Evolutionary conservation across 2,329 filamentous ascomycete genomes (phyloP), one percentile per base, ranked within the genome.

Genomic region (Xylariaceae sp.): DNA sequence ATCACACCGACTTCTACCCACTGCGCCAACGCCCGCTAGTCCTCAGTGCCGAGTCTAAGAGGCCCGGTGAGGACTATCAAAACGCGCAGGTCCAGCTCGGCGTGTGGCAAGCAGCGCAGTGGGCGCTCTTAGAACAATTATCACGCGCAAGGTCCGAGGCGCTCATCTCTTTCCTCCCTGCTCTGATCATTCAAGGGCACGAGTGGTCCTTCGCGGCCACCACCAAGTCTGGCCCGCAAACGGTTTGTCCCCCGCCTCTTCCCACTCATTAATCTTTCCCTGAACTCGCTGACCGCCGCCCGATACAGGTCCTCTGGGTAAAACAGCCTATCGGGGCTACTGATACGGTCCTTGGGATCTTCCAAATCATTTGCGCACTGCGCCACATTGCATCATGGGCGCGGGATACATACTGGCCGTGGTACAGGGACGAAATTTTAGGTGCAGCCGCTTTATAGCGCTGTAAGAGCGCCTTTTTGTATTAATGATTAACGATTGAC

Each of bases 71-170:
- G 34, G 46, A 48, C 19, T 49, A 45, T 22, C 45, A 42, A 14
- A 48, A 52, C 28, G 58, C 55, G 10, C 48, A 54, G 13, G n/a
- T 61, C n/a, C 54, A 59, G 40, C 42, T 63, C 22, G 50, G 55
- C 17, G 50, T 56, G 9, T 63, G 55, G 62, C 58, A 60, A 44
- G 54, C 51, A 10, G 60, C 59, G 13, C 60, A 62, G 16, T 62
- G 55, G 57, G 33, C 17, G 4, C 33, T 51, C n/a, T 33, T 51
- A 31, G 31, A 22, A 16, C 16, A 31, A 16, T 40, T 50, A 50
- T 36, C 36, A 11, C 18, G 19, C 36, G 13, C 18, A 22, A 33
- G 45, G 42, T 22, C 33, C 22, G 38, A 36, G 36, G 28, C n/a
- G 36, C 16, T 17, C 34, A 51, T 55, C 46, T 38, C 53, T 17